These are phyloP conservation scores for Plasmodium falciparum DNA, from an alignment of 169 alveolate species.

Conservation along the genomic window DNA sequence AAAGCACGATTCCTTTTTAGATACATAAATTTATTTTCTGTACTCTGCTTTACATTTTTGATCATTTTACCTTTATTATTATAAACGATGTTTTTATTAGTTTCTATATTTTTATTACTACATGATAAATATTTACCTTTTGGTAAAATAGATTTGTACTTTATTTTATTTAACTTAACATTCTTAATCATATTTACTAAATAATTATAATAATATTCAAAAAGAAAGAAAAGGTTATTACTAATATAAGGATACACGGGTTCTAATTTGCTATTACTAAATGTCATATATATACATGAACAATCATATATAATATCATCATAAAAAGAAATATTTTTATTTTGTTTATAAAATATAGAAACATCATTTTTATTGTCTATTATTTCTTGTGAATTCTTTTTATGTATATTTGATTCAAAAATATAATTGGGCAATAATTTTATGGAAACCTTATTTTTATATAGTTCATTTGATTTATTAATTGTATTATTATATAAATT, in stretches of 20 bases:
- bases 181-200: background rate
- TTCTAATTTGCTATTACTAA: constrained; percentile 46
- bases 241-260: constrained; percentile 59
- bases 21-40: background rate
- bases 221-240: constrained; percentile 45
- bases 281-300: constrained; percentile 41
- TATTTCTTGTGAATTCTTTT: background rate
- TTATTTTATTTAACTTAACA: background rate
- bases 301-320: constrained; percentile 6
- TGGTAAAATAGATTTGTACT: background rate
- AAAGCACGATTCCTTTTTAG: background rate
- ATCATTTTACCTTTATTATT: background rate
- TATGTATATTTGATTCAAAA: too few relatives aligned
- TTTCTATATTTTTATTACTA: background rate
- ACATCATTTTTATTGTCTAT: background rate
- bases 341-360: background rate
- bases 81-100: background rate
- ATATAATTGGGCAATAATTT: too few relatives aligned
- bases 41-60: background rate
- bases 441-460: too few relatives aligned
- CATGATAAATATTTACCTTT: background rate
- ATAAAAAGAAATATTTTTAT: background rate
- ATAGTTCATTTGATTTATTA: too few relatives aligned
- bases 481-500: background rate
- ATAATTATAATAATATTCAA: constrained; percentile 55